A percentile compares a stretch with the other conserved stretches of the same genome.
Evolutionary conservation across 2,329 filamentous ascomycete genomes (phyloP).

Genomic region (Lachnum nothofagi): DNA sequence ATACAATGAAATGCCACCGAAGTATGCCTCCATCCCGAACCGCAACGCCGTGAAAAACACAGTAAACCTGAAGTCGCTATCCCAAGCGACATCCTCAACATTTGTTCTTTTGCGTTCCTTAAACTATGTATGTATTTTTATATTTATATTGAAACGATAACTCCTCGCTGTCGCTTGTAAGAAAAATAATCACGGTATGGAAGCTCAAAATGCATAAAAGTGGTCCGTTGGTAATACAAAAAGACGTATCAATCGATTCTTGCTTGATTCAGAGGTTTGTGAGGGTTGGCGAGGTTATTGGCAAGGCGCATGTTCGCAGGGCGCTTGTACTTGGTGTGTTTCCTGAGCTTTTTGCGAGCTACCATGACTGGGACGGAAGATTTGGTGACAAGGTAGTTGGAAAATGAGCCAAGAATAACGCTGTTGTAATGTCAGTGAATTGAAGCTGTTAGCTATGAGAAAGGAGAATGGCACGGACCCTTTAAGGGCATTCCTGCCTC

Average conservation of each 20-base stretch:
- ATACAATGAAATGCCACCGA: too few species aligned
- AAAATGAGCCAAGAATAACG: conserved; percentile 91
- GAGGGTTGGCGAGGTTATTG: conserved; percentile 72
- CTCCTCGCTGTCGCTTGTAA: too few species aligned
- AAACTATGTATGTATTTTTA: too few species aligned
- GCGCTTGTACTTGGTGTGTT: conserved; percentile 76
- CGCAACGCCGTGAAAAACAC: too few species aligned
- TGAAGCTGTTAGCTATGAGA: conserved; percentile 2
- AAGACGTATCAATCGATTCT: conserved; percentile 58
- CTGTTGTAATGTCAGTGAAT: conserved; percentile 45
- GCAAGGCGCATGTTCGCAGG: conserved; percentile 62
- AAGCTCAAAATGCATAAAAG: too few species aligned
- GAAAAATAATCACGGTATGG: too few species aligned
- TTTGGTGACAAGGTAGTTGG: conserved; percentile 95
- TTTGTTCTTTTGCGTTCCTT: too few species aligned
- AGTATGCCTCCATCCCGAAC: too few species aligned
- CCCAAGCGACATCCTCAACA: too few species aligned
- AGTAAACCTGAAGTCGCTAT: too few species aligned
- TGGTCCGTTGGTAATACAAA: neutral
- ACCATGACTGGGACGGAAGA: conserved; percentile 98
- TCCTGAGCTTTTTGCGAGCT: conserved; percentile 80
- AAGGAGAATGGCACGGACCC: conserved; percentile 69
- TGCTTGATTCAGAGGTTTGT: conserved; percentile 55
- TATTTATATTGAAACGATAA: too few species aligned
- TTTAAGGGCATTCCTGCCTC: conserved; percentile 86